Evolutionary conservation across 208 protist species (phyloP), one percentile per base, ranked within the genome.

Genomic region (Leptomonas seymouri): DNA sequence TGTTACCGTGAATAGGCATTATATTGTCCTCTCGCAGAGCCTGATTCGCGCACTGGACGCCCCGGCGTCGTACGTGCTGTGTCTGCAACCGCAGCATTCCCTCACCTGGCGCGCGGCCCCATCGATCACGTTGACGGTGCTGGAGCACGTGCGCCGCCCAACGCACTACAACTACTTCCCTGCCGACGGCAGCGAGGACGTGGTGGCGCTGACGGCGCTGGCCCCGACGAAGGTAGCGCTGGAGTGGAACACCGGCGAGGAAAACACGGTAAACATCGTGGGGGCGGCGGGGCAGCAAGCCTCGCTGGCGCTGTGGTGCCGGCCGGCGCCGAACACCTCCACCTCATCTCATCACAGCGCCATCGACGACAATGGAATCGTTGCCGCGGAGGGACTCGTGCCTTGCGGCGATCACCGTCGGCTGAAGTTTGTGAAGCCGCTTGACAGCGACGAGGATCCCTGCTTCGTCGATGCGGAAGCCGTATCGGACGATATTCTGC

Each of bases 341-440:
- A 8, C 36, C 12, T 28, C 61, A 2, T 57, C 28, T 11, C 1
- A 14, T 1, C 39, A 20, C 65, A 68, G 41, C 59, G 48, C 11
- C 12, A 59, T 16, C 20, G 21, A 48, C 25, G 72, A 45, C 28
- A 50, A 5, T 16, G 53, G 23, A 7, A n/a, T 60, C 41, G 62
- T 50, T 25, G 73, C 50, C 28, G 60, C 51, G 15, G 59, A 60
- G 28, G 67, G 75, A 34, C 30, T 78, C 15, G 82, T 85, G 27
- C 78, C 85, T 7, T 93, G 87, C 70, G 80, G 80, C 12, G 75
- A 81, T 39, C 62, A 82, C 59, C 78, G 76, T 1, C 84, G 87
- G 16, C 74, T 93, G 3, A 82, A 90, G 80, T 89, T 93, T 66
- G 83, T 86, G 56, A 80, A 82, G 62, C 87, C 87, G 45, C 50